Conservation (phyloP, 2,329 filamentous ascomycete genomes). For the Botrytis squamosa region DNA sequence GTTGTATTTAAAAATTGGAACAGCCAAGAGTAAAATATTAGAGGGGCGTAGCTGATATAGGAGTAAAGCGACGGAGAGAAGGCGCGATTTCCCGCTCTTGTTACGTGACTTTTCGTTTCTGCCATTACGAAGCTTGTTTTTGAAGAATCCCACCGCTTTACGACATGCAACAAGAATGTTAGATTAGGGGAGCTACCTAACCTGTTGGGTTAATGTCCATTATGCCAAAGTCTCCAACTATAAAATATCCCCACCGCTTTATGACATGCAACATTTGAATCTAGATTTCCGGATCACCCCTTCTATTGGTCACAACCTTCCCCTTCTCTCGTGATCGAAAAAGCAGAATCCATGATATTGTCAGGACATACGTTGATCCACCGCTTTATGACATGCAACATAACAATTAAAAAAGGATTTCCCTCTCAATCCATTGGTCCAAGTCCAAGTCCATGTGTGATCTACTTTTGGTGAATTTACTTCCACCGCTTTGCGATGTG, state of each 20-base stretch:
- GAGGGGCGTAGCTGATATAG: too few relatives aligned
- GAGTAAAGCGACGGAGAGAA: not conserved
- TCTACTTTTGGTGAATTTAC: not conserved
- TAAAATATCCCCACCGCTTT: not conserved
- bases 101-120: not conserved
- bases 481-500: not conserved
- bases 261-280: not conserved
- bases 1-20: too few relatives aligned
- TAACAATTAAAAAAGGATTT: not conserved
- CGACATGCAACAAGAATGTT: not conserved
- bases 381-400: slow-evolving; percentile 5
- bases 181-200: not conserved
- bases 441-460: not conserved
- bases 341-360: not conserved
- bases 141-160: not conserved
- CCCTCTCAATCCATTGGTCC: not conserved
- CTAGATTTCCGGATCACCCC: too few relatives aligned
- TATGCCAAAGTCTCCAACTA: too few relatives aligned
- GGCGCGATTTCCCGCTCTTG: not conserved
- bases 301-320: not conserved
- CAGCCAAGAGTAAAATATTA: too few relatives aligned
- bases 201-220: too few relatives aligned
- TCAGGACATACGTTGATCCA: not conserved
- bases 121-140: not conserved
- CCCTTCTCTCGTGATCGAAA: too few relatives aligned